Evolutionary conservation across 2,329 filamentous ascomycete species (phyloP), one percentile per base, ranked within the genome.

Genomic region (Ceratocystis alfenasii): DNA sequence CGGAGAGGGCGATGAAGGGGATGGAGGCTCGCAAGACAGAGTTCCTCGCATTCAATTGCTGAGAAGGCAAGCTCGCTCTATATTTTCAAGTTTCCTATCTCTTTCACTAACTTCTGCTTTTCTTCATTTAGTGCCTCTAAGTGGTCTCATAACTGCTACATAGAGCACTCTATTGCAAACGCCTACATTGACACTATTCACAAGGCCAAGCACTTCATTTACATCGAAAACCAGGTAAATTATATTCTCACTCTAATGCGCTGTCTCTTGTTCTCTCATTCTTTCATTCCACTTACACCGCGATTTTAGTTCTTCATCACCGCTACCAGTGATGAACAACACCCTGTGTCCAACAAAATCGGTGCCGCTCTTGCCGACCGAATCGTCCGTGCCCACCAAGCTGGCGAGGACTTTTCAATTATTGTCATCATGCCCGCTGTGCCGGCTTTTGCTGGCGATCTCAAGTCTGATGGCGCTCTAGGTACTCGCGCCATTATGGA

Each of bases 401-500:
- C 83, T 63, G 78, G 81, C 46, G 81, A 90, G 70, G 79, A 82
- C 66, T 95, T 88, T 77, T 87, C 87, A 69, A 81, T 93, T 70
- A 85, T 92, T 69, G 82, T 94, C 22, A 77, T 88, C 67, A 94
- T 94, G 75, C 89, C 89, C 0, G 83, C 88, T 1, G 86, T 95
- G 0, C 90, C 89, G 6, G 90, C 85, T 1, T 95, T 95, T 72
- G 88, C 90, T 1, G 90, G 90, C 3, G 89, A 94, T 70, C 78
- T 95, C 62, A 83, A 88, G 71, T 81, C 81, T 0, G 87, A 92
- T 64, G 86, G 83, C 25, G 85, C 87, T 7, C 78, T 93, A 1
- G 87, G 88, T 25, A 94, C 89, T 0, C 80, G 90, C 45, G 90
- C 89, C 4, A 93, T 95, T 71, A 92, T 94, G 87, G 89, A 94